phyloP scores from a whole-genome alignment of 805 yeast genomes.

The Pichia gijzeniarum region DNA sequence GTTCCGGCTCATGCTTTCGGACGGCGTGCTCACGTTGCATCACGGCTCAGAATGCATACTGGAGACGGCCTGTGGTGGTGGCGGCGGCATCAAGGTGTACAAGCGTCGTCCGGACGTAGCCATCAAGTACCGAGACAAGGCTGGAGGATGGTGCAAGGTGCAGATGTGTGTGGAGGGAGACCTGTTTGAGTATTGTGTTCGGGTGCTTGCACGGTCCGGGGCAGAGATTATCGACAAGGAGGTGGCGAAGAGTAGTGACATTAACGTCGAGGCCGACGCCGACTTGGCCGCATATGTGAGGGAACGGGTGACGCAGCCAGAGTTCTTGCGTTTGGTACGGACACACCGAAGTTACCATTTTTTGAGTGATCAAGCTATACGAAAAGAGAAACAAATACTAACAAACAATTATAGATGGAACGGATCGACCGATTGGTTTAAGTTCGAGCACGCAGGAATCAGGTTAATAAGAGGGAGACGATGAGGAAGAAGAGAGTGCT shows the following conservation, averaged over 20 bases:
- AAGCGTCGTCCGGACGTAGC: slow-evolving; percentile 2
- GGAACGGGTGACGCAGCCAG: not conserved
- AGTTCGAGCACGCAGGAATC: too few species aligned
- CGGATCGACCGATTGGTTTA: not conserved
- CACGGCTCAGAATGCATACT: too few species aligned
- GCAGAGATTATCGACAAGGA: slow-evolving; percentile 1
- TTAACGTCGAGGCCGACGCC: not conserved
- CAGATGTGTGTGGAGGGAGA: not conserved
- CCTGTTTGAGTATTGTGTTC: not conserved
- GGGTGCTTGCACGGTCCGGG: not conserved
- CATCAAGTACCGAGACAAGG: slow-evolving; percentile 1
- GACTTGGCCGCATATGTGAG: not conserved
- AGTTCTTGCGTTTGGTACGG: not conserved
- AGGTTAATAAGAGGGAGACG: not conserved
- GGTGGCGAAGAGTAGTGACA: too few species aligned
- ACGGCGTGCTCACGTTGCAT: too few species aligned
- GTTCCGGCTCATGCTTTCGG: too few species aligned
- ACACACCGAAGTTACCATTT: too few species aligned
- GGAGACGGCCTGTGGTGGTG: too few species aligned
- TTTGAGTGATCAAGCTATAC: not conserved
- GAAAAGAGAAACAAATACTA: not conserved
- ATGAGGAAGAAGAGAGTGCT: not conserved
- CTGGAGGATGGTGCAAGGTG: slow-evolving; percentile 2
- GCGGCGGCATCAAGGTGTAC: not conserved
- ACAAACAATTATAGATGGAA: slow-evolving; percentile 3